These are phyloP conservation scores for Pichia kudriavzevii DNA, from an alignment of 1,139 yeast genomes.

Conservation along the genomic window DNA sequence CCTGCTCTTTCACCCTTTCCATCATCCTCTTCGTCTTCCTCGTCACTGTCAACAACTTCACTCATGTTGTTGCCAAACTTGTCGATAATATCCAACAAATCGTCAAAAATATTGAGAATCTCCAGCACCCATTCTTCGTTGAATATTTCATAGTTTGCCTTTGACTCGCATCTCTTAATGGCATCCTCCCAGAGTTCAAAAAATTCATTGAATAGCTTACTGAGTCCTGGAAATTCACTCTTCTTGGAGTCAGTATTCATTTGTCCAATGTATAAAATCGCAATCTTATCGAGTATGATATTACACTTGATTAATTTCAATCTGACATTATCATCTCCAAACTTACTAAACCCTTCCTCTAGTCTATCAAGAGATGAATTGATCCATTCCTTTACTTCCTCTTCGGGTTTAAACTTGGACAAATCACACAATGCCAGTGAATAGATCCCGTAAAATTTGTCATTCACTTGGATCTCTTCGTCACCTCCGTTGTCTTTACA, in stretches of 20 bases:
- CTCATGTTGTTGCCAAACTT: slow-evolving; percentile 51
- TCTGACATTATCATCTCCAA: slow-evolving; percentile 25
- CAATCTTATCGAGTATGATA: slow-evolving; percentile 49
- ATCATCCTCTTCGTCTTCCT: slow-evolving; percentile 32
- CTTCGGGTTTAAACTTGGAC: slow-evolving; percentile 43
- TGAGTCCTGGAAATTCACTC: slow-evolving; percentile 37
- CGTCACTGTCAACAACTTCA: slow-evolving; percentile 46
- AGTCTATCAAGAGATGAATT: slow-evolving; percentile 68
- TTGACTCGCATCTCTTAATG: slow-evolving; percentile 30
- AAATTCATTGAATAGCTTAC: slow-evolving; percentile 8
- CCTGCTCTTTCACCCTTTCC: too few relatives aligned
- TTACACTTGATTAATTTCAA: slow-evolving; percentile 43
- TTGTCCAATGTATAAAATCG: slow-evolving; percentile 48
- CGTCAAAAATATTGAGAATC: slow-evolving; percentile 36
- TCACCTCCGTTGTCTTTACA: slow-evolving; percentile 29
- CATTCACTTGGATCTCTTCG: slow-evolving; percentile 35
- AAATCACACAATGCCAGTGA: slow-evolving; percentile 66
- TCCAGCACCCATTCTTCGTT: slow-evolving; percentile 21
- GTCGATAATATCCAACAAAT: slow-evolving; percentile 55
- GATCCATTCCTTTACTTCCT: slow-evolving; percentile 29
- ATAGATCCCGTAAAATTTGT: slow-evolving; percentile 64
- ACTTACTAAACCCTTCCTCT: slow-evolving; percentile 48
- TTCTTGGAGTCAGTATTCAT: slow-evolving; percentile 36
- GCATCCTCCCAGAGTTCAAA: slow-evolving; percentile 9
- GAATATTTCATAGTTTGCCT: slow-evolving; percentile 17